These are phyloP conservation scores for Suhomyces xylopsoci DNA, from an alignment of 805 yeast genomes.

Conservation along the genomic window DNA sequence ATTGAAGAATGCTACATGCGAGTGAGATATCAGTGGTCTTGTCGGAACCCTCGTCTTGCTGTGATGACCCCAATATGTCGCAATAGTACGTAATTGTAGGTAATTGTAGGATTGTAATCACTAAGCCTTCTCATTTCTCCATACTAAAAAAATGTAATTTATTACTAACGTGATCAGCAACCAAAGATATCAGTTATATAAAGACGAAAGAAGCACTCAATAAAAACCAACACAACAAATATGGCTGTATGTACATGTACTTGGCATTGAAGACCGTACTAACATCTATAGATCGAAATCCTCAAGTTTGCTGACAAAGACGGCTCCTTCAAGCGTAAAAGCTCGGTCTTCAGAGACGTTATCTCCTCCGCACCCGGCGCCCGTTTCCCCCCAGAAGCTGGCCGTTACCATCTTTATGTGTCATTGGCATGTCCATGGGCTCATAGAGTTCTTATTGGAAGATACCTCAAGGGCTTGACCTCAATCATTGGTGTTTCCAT, in stretches of 20 bases:
- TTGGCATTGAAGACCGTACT: not conserved
- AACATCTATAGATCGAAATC: constrained; percentile 33
- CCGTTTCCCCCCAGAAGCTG: constrained; percentile 66
- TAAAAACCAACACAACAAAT: not conserved
- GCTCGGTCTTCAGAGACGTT: constrained; percentile 58
- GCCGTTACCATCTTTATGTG: constrained; percentile 84
- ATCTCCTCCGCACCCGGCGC: constrained; percentile 60
- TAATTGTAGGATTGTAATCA: not conserved
- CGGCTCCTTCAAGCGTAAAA: constrained; percentile 57
- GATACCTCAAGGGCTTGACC: constrained; percentile 67
- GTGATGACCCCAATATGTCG: not conserved
- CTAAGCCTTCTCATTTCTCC: not conserved
- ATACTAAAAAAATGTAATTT: not conserved
- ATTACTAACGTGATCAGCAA: constrained; percentile 1
- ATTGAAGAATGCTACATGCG: not conserved
- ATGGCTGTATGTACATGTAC: not conserved
- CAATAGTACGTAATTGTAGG: not conserved
- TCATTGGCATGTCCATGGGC: constrained; percentile 97
- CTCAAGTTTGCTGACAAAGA: constrained; percentile 48
- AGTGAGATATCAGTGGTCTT: not conserved
- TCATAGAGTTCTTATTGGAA: constrained; percentile 72
- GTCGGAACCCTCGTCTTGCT: not conserved
- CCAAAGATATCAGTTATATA: not conserved
- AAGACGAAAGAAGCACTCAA: not conserved
- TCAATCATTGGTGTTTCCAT: constrained; percentile 64